Conservation (phyloP, 2,329 filamentous ascomycete species). For the Pleomassaria siparia region DNA sequence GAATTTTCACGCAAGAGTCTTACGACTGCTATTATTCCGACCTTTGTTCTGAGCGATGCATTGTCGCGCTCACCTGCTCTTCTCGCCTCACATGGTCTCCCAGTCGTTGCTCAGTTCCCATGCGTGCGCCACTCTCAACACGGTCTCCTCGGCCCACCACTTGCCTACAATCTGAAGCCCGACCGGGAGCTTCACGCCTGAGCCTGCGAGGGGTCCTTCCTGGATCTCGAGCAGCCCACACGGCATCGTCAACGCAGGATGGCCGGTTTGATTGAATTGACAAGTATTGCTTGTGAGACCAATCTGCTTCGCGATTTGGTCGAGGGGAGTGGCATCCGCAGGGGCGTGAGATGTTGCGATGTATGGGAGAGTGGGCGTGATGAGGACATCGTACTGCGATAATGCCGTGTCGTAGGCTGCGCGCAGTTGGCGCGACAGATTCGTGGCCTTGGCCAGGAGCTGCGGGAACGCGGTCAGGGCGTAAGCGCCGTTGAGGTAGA, state of each 20-base stretch:
- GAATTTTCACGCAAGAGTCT: too few relatives aligned
- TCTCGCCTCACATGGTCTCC: conserved; percentile 30
- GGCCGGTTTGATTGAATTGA: conserved; percentile 59
- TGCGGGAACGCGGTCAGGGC: conserved; percentile 48
- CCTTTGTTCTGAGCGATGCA: too few relatives aligned
- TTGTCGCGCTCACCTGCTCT: too few relatives aligned
- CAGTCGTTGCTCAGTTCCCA: conserved; percentile 53
- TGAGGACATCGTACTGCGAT: conserved; percentile 46
- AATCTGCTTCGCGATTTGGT: conserved; percentile 54
- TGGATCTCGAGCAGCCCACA: conserved; percentile 49
- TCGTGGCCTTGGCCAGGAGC: conserved; percentile 54
- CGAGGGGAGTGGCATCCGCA: conserved; percentile 43
- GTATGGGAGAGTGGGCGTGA: conserved; percentile 54
- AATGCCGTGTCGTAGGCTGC: conserved; percentile 51
- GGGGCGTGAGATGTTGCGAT: conserved; percentile 49
- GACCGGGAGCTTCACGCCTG: conserved; percentile 47
- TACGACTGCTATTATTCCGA: too few relatives aligned
- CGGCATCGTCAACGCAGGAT: conserved; percentile 57
- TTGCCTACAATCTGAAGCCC: conserved; percentile 59
- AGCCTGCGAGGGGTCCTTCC: conserved; percentile 37
- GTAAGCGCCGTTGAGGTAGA: conserved; percentile 56
- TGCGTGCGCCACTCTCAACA: conserved; percentile 49
- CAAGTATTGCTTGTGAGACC: conserved; percentile 60
- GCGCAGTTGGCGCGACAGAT: conserved; percentile 50
- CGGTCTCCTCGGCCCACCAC: conserved; percentile 53